Evolutionary conservation across 2,329 filamentous ascomycete species (phyloP), one percentile per base, ranked within the genome.

Genomic region (Hypomyces rosellus): DNA sequence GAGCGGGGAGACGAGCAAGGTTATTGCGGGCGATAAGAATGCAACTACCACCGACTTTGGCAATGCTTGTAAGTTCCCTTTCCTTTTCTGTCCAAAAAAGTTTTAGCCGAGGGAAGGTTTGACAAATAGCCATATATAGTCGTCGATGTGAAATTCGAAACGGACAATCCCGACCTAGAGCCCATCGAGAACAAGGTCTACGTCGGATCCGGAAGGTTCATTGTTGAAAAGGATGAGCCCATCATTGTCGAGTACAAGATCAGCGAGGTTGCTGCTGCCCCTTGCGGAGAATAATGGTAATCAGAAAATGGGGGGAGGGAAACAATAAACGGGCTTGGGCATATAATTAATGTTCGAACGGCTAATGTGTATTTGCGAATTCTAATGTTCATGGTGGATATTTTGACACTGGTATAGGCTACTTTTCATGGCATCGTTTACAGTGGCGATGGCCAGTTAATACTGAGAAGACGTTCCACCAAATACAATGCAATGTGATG

Each of bases 171-270:
- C 9, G 39, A 12, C 16, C 18, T 42, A 11, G 6, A 20, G 16
- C 39, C 39, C 5, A 42, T 42, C 14, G 15, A 42, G 39, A 42
- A 76, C 86, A 0, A 81, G 83, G 65, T 41, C 25, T 30, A 30
- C 25, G 25, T 30, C 25, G 25, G 25, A 30, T 30, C 25, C 14
- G 70, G 71, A 18, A 63, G 69, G 16, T 73, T 74, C 55, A 60
- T 71, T 33, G 55, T 72, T 33, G 63, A 66, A 39, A 52, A 61
- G 39, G 63, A 65, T 11, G 58, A 65, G 44, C 57, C 63, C 22
- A 55, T 64, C 15, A 56, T 67, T 25, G 69, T 74, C 16, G 69
- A 73, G 58, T 72, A 72, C 56, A 71, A 71, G 55, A 70, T 73
- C 54, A 72, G 69, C 49, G 64, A 72, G 51, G 67, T 72, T 14